A percentile compares a stretch with the other conserved stretches of the same genome.
Evolutionary conservation across 352 stramenopile species (phyloP).

Genomic region (Phytopythium boreale): DNA sequence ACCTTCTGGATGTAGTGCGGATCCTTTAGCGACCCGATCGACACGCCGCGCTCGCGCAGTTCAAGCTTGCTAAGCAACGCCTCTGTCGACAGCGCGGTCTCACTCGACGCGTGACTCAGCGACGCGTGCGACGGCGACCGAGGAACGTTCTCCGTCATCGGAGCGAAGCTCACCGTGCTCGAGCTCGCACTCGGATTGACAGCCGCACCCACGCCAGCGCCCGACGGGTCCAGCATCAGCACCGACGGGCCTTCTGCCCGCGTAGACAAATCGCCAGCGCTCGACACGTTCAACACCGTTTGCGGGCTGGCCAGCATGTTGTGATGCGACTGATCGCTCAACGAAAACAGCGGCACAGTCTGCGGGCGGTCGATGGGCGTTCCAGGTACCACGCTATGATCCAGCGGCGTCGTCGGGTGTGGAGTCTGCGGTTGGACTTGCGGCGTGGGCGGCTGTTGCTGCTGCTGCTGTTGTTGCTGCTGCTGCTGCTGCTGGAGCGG

Average conservation of each 20-base stretch:
- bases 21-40: slow-evolving; percentile 53
- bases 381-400: neutral
- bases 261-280: neutral
- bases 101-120: slow-evolving; percentile 42
- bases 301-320: slow-evolving; percentile 7
- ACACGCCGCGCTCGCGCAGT: slow-evolving; percentile 53
- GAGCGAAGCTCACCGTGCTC: slow-evolving; percentile 21
- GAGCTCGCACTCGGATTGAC: slow-evolving; percentile 15
- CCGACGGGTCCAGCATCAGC: slow-evolving; percentile 27
- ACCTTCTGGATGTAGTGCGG: slow-evolving; percentile 56
- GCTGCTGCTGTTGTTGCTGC: neutral
- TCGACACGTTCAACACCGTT: neutral
- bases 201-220: neutral
- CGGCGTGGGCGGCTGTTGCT: neutral
- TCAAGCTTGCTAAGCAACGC: slow-evolving; percentile 37
- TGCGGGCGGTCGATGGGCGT: slow-evolving; percentile 14
- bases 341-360: slow-evolving; percentile 1
- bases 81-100: slow-evolving; percentile 41
- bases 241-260: slow-evolving; percentile 8
- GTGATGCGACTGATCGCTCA: slow-evolving; percentile 1
- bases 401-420: slow-evolving; percentile 2
- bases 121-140: slow-evolving; percentile 28
- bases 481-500: neutral
- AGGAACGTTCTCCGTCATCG: slow-evolving; percentile 17
- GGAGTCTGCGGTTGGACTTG: slow-evolving; percentile 2